These are phyloP conservation scores for Metschnikowia rubicola DNA, from an alignment of 805 yeast species.

Conservation along the genomic window DNA sequence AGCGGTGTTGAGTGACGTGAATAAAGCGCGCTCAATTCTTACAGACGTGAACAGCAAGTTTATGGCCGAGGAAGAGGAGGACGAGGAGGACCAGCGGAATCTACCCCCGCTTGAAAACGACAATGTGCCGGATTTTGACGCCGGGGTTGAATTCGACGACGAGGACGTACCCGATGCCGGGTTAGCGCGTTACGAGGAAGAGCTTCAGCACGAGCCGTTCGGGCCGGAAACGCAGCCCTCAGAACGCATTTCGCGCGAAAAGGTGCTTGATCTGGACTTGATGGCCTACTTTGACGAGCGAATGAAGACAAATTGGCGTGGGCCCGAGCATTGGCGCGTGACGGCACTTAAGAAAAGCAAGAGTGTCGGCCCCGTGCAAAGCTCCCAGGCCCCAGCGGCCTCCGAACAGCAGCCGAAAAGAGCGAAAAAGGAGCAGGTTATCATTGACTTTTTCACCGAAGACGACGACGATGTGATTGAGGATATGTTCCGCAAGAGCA, in stretches of 20 bases:
- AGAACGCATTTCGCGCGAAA: conserved; percentile 5
- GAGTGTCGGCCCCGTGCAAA: conserved; percentile 17
- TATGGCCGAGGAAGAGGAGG: conserved; percentile 13
- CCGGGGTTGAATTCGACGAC: conserved; percentile 19
- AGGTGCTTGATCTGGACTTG: conserved; percentile 54
- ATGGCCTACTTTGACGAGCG: conserved; percentile 80
- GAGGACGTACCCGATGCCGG: conserved; percentile 7
- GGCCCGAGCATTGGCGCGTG: conserved; percentile 90
- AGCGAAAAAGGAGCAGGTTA: conserved; percentile 22
- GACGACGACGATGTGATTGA: conserved; percentile 29
- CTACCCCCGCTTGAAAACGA: neutral
- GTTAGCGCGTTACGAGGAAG: conserved; percentile 3
- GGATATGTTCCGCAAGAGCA: conserved; percentile 32
- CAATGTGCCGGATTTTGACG: conserved; percentile 20
- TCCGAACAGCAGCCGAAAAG: conserved; percentile 11
- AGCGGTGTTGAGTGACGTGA: conserved; percentile 52
- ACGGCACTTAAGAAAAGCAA: conserved; percentile 38
- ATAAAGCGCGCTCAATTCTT: conserved; percentile 46
- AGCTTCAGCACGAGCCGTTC: conserved; percentile 3
- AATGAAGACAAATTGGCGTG: conserved; percentile 76
- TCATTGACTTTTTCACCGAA: conserved; percentile 33
- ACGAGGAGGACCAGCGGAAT: conserved; percentile 1
- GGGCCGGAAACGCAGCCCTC: neutral
- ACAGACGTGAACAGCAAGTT: conserved; percentile 39
- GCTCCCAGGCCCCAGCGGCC: neutral